These are phyloP conservation scores for Amanita polypyramis DNA, from an alignment of 768 basidiomycete genomes.

Conservation along the genomic window DNA sequence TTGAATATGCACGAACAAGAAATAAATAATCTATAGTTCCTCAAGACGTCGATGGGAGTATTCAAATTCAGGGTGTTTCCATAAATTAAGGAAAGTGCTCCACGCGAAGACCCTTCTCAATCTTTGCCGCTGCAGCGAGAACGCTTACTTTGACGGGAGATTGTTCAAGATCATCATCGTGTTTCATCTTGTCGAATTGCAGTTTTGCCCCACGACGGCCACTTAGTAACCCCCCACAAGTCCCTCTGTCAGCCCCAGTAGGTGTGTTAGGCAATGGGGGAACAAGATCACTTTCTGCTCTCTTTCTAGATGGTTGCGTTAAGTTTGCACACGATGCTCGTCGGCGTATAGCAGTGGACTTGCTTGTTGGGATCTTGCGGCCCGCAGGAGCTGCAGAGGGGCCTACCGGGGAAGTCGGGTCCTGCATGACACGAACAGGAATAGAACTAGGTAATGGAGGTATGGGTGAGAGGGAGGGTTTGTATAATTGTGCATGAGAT, in stretches of 20 bases:
- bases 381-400: neutral
- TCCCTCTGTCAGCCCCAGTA: neutral
- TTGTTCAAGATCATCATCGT: neutral
- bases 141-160: slow-evolving; percentile 1
- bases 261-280: neutral
- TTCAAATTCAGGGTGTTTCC: neutral
- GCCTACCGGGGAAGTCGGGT: neutral
- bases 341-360: neutral
- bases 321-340: slow-evolving; percentile 4
- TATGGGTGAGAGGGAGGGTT: slow-evolving; percentile 1
- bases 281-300: slow-evolving; percentile 1
- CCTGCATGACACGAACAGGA: neutral
- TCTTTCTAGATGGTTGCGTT: slow-evolving; percentile 1
- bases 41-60: too few species aligned
- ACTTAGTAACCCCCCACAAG: slow-evolving; percentile 2
- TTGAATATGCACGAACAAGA: slow-evolving; percentile 2
- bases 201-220: slow-evolving; percentile 8
- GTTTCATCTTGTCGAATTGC: slow-evolving; percentile 1
- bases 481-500: slow-evolving; percentile 13
- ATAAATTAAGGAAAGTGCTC: slow-evolving; percentile 1
- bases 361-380: neutral
- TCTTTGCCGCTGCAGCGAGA: slow-evolving; percentile 15
- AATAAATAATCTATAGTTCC: neutral
- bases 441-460: slow-evolving; percentile 5
- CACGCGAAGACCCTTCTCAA: slow-evolving; percentile 11